Evolutionary conservation across 1,284 basidiomycete species (phyloP).

Genomic region (Leccinum pachyderme): DNA sequence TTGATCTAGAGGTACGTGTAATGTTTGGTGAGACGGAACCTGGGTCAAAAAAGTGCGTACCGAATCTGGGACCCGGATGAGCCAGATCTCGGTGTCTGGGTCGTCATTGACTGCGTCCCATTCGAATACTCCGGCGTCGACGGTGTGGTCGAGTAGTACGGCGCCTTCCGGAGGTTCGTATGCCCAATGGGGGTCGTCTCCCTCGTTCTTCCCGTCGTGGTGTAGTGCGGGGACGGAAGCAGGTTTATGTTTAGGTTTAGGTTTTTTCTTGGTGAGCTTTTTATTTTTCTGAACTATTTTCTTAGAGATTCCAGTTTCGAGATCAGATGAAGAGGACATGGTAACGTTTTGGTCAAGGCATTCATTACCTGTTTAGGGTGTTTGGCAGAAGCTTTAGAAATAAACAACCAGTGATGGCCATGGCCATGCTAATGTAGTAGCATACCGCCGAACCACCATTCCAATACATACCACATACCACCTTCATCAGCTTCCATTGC

Average conservation of each 20-base stretch:
- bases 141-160: constrained; percentile 39
- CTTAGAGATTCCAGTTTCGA: constrained; percentile 9
- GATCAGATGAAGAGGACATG: constrained; percentile 29
- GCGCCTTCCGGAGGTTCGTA: constrained; percentile 54
- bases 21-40: neutral
- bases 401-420: constrained; percentile 20
- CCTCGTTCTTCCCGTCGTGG: constrained; percentile 46
- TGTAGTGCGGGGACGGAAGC: constrained; percentile 4
- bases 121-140: constrained; percentile 53
- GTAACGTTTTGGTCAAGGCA: neutral
- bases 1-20: constrained; percentile 48
- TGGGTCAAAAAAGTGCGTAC: constrained; percentile 34
- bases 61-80: constrained; percentile 63
- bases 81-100: constrained; percentile 63
- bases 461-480: too few species aligned
- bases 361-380: constrained; percentile 13
- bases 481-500: too few species aligned
- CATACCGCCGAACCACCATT: too few species aligned
- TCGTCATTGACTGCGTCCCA: constrained; percentile 64
- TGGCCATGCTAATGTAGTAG: too few species aligned
- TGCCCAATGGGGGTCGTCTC: constrained; percentile 49
- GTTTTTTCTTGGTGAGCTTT: constrained; percentile 2
- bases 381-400: constrained; percentile 29
- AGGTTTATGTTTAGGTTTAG: constrained; percentile 12
- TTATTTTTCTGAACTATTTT: constrained; percentile 8